Percentiles rank a stretch among this genome's conserved stretches.
phyloP scores from a whole-genome alignment of 2,329 filamentous ascomycete species.

The Colletotrichum cordylinicola region DNA sequence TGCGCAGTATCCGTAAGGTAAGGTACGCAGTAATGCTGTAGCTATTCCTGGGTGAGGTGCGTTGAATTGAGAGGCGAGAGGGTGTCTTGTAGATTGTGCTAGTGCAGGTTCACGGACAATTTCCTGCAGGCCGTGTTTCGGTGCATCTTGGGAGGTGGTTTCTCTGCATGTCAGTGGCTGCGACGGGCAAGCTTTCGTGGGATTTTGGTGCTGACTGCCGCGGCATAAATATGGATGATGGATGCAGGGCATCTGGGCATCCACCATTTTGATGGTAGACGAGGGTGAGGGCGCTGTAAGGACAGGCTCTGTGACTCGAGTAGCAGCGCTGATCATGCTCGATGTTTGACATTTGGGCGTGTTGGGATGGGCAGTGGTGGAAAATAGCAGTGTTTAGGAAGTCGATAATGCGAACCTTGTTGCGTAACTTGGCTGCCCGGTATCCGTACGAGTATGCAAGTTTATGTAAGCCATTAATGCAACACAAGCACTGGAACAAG shows the following conservation, averaged over 20 bases:
- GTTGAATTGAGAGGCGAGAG: not conserved
- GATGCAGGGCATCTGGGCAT: not conserved
- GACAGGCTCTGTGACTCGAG: slow-evolving; percentile 4
- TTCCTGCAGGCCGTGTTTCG: slow-evolving; percentile 12
- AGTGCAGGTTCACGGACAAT: slow-evolving; percentile 16
- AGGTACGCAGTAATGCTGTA: not conserved
- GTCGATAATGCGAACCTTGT: slow-evolving; percentile 13
- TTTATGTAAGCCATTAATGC: slow-evolving; percentile 6
- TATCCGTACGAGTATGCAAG: not conserved
- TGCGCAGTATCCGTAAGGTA: not conserved
- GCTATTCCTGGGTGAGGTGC: not conserved
- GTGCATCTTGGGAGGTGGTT: not conserved
- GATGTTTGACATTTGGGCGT: not conserved
- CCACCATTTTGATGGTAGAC: not conserved
- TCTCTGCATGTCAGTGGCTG: not conserved
- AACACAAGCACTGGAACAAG: not conserved
- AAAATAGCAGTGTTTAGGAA: not conserved
- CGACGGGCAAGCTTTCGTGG: not conserved
- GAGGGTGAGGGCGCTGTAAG: not conserved
- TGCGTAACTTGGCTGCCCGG: not conserved
- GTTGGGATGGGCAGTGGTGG: not conserved
- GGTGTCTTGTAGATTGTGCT: slow-evolving; percentile 12
- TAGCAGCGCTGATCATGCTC: not conserved
- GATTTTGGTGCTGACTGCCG: not conserved
- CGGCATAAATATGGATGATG: not conserved